Evolutionary conservation across 2,329 filamentous ascomycete genomes (phyloP).

Genomic region (Penicillium expansum): DNA sequence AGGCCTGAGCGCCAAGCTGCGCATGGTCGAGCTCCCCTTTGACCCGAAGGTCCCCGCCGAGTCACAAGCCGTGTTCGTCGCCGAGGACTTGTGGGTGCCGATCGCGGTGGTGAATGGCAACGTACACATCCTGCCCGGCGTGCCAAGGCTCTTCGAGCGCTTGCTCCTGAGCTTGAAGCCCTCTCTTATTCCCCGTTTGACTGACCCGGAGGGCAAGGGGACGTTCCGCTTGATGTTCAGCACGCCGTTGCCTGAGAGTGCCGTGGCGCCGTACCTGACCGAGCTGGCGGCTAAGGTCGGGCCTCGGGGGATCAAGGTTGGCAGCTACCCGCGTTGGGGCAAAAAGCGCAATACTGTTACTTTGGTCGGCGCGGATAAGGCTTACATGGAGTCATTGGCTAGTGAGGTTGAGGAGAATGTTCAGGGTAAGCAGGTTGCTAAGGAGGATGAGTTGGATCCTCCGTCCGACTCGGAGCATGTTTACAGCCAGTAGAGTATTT

Average conservation of each 20-base stretch:
- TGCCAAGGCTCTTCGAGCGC: slow-evolving; percentile 78
- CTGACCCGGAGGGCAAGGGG: slow-evolving; percentile 77
- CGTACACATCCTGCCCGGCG: slow-evolving; percentile 85
- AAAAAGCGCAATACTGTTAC: slow-evolving; percentile 87
- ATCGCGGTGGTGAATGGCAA: slow-evolving; percentile 88
- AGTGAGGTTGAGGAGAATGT: slow-evolving; percentile 74
- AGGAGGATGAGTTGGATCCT: slow-evolving; percentile 70
- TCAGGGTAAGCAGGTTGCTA: slow-evolving; percentile 64
- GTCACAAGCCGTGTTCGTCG: slow-evolving; percentile 74
- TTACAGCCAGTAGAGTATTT: slow-evolving; percentile 20
- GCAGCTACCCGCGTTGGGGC: slow-evolving; percentile 91
- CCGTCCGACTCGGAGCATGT: slow-evolving; percentile 26
- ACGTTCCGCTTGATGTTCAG: slow-evolving; percentile 77
- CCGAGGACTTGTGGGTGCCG: slow-evolving; percentile 86
- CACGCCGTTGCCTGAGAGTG: slow-evolving; percentile 83
- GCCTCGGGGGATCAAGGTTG: slow-evolving; percentile 80
- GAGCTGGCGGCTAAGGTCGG: slow-evolving; percentile 72
- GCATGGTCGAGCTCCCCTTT: slow-evolving; percentile 85
- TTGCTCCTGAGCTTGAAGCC: slow-evolving; percentile 77
- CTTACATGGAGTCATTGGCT: slow-evolving; percentile 74
- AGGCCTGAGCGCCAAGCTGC: slow-evolving; percentile 72
- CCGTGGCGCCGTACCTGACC: slow-evolving; percentile 77
- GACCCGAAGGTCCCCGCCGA: slow-evolving; percentile 64
- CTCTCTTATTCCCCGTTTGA: slow-evolving; percentile 65
- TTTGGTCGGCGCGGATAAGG: slow-evolving; percentile 72